Evolutionary conservation across 352 stramenopile genomes (phyloP).

Genomic region (Pythium vanterpoolii): DNA sequence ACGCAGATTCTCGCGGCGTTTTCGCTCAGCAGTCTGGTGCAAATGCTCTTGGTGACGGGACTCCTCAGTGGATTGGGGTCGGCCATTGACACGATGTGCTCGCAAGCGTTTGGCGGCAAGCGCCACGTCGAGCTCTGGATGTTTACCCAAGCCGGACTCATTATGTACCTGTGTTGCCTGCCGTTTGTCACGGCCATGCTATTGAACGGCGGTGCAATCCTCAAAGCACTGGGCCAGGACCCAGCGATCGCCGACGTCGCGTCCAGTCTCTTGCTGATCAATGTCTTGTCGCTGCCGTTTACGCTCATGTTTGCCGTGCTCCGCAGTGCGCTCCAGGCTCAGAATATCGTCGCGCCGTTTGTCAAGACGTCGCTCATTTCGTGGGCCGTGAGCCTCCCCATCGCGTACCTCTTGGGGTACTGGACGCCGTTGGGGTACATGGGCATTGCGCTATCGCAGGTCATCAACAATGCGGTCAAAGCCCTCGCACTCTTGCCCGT

Average conservation of each 20-base stretch:
- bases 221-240: constrained; percentile 54
- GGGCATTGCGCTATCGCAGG: constrained; percentile 45
- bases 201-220: constrained; percentile 40
- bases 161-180: constrained; percentile 41
- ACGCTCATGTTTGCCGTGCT: constrained; percentile 53
- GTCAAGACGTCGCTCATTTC: constrained; percentile 44
- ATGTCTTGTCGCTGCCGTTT: constrained; percentile 43
- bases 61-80: constrained; percentile 51
- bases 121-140: constrained; percentile 55
- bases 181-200: constrained; percentile 37
- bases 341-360: constrained; percentile 68
- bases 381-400: constrained; percentile 39
- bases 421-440: constrained; percentile 58
- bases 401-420: constrained; percentile 58
- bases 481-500: constrained; percentile 43
- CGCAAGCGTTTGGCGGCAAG: constrained; percentile 62
- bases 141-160: constrained; percentile 51
- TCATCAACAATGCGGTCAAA: constrained; percentile 49
- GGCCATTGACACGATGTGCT: constrained; percentile 63
- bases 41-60: constrained; percentile 46
- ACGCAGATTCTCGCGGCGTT: constrained; percentile 58
- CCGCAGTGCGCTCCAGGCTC: constrained; percentile 58
- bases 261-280: constrained; percentile 38
- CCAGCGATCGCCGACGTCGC: constrained; percentile 44
- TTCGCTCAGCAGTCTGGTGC: constrained; percentile 43